Evolutionary conservation across 495 filamentous ascomycete genomes (phyloP), one percentile per base, ranked within the genome.

Genomic region (Hypoxylon intermedium): DNA sequence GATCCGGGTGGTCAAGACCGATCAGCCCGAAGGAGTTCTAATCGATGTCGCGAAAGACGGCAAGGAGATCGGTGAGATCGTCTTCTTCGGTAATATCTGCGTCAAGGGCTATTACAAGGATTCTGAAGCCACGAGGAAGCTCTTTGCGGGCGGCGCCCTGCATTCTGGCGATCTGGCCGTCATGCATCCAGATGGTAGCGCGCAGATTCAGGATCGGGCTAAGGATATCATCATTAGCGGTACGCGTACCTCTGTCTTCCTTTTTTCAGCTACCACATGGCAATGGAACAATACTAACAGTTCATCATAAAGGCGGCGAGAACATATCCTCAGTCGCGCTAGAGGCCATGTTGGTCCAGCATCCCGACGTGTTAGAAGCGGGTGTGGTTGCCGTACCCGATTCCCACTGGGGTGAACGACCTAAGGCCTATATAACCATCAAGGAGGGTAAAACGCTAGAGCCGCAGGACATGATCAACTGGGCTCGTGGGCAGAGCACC

Each of bases 181-280:
- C 4, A 91, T 88, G 88, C 89, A 96, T 69, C 80, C 87, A 0
- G 93, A 98, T 67, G 92, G 93, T 1, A 86, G 89, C 43, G 85
- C 92, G 38, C 91, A 97, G 78, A 97, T 98, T 60, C 79, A 95
- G 58, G 94, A 98, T 72, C 82, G 94, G 30, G 90, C 90, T 3
- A 98, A 98, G 77, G 94, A 98, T 70, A 97, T 98, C 40, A 98
- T 98, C 45, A 98, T 98, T 57, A 96, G 91, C 60, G 94, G 92
- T 93, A 79, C 50, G 83, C 76, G 9, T 20, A 26, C 45, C 12
- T 13, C 9, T 24, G 21, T 26, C 23, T 55, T 16, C 24, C 48
- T 44, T 7, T n/a, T n/a, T n/a, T n/a, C n/a, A n/a, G n/a, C n/a
- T n/a, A n/a, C n/a, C n/a, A n/a, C n/a, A n/a, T n/a, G n/a, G n/a